Evolutionary conservation across 768 basidiomycete species (phyloP).

Genomic region (Serendipita sp.): DNA sequence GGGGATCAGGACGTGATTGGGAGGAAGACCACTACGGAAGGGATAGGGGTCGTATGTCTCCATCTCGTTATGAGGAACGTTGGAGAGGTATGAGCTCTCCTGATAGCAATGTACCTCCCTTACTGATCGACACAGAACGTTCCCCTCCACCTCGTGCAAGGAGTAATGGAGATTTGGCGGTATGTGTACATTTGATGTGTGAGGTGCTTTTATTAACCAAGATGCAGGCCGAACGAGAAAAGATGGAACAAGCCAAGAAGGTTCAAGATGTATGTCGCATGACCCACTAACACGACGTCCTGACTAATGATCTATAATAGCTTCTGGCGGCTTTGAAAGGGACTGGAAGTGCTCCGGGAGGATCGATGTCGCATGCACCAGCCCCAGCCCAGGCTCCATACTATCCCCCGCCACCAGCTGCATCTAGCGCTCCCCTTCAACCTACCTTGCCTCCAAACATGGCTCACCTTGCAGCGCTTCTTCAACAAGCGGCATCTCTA

Average conservation of each 20-base stretch:
- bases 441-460: neutral
- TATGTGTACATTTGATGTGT: neutral
- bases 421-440: neutral
- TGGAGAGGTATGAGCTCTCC: neutral
- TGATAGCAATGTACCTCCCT: neutral
- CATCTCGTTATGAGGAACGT: conserved; percentile 17
- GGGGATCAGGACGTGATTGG: neutral
- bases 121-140: conserved; percentile 9
- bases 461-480: neutral
- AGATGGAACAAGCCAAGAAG: conserved; percentile 72
- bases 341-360: conserved; percentile 23
- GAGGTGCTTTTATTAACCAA: neutral
- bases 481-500: neutral
- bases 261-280: conserved; percentile 48
- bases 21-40: conserved; percentile 24
- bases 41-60: conserved; percentile 26
- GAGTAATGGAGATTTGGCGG: conserved; percentile 3
- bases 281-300: neutral
- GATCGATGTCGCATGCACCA: neutral
- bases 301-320: conserved; percentile 16
- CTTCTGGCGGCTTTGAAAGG: conserved; percentile 68
- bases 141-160: neutral
- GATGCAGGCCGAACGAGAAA: conserved; percentile 39
- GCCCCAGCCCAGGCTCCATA: neutral
- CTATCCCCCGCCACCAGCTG: neutral